Evolutionary conservation across 306 rosid genomes (phyloP).

Genomic region (Dryas drummondii): DNA sequence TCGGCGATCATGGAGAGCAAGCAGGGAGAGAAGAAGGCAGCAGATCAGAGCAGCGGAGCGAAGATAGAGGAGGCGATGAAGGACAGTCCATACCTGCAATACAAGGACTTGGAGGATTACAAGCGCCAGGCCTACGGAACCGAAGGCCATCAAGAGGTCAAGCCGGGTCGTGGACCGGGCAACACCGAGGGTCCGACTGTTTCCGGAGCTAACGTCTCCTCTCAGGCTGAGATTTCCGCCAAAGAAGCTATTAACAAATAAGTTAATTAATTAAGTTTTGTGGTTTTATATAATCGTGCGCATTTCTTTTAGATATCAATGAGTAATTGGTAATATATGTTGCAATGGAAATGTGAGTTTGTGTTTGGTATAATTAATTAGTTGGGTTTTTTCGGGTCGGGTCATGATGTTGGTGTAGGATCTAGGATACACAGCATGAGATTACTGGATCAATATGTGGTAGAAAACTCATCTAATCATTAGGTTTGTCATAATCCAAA

Average conservation of each 20-base stretch:
- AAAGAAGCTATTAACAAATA: constrained; percentile 31
- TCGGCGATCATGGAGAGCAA: neutral
- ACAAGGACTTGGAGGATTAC: constrained; percentile 71
- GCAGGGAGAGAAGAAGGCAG: neutral
- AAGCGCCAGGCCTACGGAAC: constrained; percentile 71
- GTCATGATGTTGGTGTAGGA: too few relatives aligned
- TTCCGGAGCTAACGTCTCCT: constrained; percentile 47
- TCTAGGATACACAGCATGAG: too few relatives aligned
- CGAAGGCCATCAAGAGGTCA: constrained; percentile 66
- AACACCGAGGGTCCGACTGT: constrained; percentile 80
- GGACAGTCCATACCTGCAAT: constrained; percentile 68
- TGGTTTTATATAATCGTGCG: too few relatives aligned
- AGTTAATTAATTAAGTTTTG: neutral
- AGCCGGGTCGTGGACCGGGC: constrained; percentile 64
- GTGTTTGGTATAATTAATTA: too few relatives aligned
- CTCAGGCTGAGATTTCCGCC: constrained; percentile 28
- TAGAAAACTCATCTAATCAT: too few relatives aligned
- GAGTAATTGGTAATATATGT: too few relatives aligned
- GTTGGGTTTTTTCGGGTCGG: too few relatives aligned
- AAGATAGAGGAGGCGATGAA: constrained; percentile 53
- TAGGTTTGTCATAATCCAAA: too few relatives aligned
- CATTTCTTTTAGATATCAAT: too few relatives aligned
- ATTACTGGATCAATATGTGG: too few relatives aligned
- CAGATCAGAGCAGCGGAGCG: neutral
- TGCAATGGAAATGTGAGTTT: too few relatives aligned